Evolutionary conservation across 192 early-diverging fungal species (phyloP), one percentile per base, ranked within the genome.

Genomic region (Dissophora ornata): DNA sequence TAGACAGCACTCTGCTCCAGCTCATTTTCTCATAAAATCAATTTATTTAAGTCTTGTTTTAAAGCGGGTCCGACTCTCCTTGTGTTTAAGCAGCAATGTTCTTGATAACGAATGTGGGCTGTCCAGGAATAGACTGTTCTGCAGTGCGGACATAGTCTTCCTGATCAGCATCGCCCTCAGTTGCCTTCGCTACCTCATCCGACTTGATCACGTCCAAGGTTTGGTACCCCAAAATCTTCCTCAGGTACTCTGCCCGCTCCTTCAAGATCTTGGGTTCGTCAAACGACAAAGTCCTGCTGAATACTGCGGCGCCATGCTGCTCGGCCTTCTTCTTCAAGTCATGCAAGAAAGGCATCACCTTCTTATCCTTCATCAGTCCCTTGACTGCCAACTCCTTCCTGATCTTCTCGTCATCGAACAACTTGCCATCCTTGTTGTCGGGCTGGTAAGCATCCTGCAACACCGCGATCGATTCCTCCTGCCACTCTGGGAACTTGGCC

Each of bases 291-390:
- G 91, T 79, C 62, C 95, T 89, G 67, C 94, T 87, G 70, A 99
- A 95, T 7, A 90, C 96, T 10, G 79, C 52, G 6, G 83, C 56
- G 7, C 96, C 96, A 3, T 80, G 58, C 22, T 69, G 80, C 33
- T 85, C 87, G 15, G 96, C 90, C 44, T 83, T 85, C 80, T 94
- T 96, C 90, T 96, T 93, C 75, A 96, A 87, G 32, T 91, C 88
- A 51, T 95, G 89, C 49, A 96, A 86, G 83, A 99, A 99, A 18
- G 95, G 94, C 95, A 98, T 98, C n/a, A 87, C 91, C 80, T 91
- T 90, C 84, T 97, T 98, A 84, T 98, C 92, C 85, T 96, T 97
- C 71, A 92, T 83, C 78, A 98, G 65, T 36, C 93, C 95, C 56
- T 75, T 82, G 29, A 80, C 66, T 52, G 79, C 84, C 68, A 98